Evolutionary conservation across 2,329 filamentous ascomycete genomes (phyloP), one percentile per base, ranked within the genome.

Genomic region (Pseudocercospora musae): DNA sequence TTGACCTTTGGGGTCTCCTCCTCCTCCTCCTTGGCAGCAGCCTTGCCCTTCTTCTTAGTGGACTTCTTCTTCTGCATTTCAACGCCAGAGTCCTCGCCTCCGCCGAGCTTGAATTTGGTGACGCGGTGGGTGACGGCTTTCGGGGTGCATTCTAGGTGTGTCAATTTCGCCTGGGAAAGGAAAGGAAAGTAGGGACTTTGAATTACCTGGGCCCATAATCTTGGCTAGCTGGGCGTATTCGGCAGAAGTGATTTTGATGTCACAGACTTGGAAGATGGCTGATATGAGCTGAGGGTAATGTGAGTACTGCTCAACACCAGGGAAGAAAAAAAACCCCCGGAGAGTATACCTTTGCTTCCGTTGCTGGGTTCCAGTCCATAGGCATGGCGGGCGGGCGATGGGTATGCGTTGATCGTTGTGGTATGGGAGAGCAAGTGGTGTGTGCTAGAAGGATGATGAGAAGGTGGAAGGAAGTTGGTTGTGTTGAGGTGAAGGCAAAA

Each of bases 321-420:
- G n/a, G n/a, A n/a, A n/a, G n/a, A n/a, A n/a, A n/a, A n/a, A n/a
- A n/a, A n/a, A n/a, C n/a, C n/a, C n/a, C n/a, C n/a, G n/a, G n/a
- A n/a, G n/a, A n/a, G n/a, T n/a, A n/a, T n/a, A 73, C 72, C 65
- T 73, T 72, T 37, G 71, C 71, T 37, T 75, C 71, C 3, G 69
- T 66, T 18, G 69, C 66, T 9, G 72, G 50, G 58, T 66, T 68
- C 73, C 73, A 75, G 21, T 58, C 65, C 63, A 75, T 69, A 55
- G 72, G 72, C 73, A 40, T 53, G 27, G 52, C 40, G 52, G 27
- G 13, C 31, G 7, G 7, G 23, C 23, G 6, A 25, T 37, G 1
- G 33, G 33, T 15, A n/a, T 37, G 33, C 33, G 23, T 18, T 40
- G 37, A 4, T 40, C 1, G 15, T 40, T 8, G 15, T 40, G 37